Evolutionary conservation across 2,329 filamentous ascomycete species (phyloP).

Genomic region (Colletotrichum abscissum): DNA sequence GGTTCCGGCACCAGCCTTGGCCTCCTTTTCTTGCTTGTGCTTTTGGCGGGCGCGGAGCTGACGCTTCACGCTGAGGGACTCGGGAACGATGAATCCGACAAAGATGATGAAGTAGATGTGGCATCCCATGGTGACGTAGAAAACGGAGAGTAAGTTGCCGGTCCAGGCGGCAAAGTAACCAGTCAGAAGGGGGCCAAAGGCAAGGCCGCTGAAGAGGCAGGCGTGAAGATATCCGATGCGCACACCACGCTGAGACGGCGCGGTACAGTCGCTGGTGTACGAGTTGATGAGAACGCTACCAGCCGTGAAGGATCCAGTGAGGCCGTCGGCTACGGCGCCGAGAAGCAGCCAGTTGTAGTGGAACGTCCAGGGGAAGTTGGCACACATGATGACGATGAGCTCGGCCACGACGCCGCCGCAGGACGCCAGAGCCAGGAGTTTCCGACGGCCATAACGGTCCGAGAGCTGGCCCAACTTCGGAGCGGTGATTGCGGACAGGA

Average conservation of each 20-base stretch:
- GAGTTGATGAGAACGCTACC: constrained; percentile 82
- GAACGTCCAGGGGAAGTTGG: constrained; percentile 77
- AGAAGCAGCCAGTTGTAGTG: constrained; percentile 84
- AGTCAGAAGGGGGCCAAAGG: constrained; percentile 84
- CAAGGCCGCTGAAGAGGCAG: constrained; percentile 88
- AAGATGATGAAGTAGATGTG: constrained; percentile 81
- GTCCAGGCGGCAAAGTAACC: constrained; percentile 83
- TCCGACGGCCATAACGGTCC: constrained; percentile 85
- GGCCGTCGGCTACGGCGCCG: constrained; percentile 81
- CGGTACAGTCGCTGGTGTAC: constrained; percentile 90
- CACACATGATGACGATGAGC: constrained; percentile 81
- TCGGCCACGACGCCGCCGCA: constrained; percentile 81
- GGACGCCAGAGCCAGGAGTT: constrained; percentile 78
- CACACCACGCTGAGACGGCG: constrained; percentile 82
- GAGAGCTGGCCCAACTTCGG: constrained; percentile 88
- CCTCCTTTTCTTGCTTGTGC: constrained; percentile 59
- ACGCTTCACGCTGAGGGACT: constrained; percentile 82
- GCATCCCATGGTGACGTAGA: constrained; percentile 81
- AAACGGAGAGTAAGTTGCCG: constrained; percentile 81
- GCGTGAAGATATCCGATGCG: constrained; percentile 92
- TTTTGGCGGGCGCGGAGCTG: constrained; percentile 79
- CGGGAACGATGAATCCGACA: constrained; percentile 79
- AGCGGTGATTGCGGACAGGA: constrained; percentile 82
- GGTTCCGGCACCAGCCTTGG: constrained; percentile 42
- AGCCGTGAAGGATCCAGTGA: constrained; percentile 89